Percentiles rank a stretch among this genome's conserved stretches.
phyloP scores from a whole-genome alignment of 2,329 filamentous ascomycete genomes.

The Ophiocordyceps sinensis region DNA sequence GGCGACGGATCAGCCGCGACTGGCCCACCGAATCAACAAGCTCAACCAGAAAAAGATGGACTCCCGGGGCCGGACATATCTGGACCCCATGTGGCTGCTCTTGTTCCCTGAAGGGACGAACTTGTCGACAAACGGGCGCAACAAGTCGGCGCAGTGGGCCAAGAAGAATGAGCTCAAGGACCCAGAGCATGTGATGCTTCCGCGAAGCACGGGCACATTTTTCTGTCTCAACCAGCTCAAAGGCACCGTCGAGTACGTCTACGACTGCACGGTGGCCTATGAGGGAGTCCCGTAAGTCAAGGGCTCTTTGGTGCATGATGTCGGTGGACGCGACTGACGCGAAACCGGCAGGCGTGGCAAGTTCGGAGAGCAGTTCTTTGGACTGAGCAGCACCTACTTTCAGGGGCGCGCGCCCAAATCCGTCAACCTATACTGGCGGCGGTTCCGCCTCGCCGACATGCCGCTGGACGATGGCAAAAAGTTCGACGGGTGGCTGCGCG shows the following conservation, averaged over 20 bases:
- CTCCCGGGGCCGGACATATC: slow-evolving; percentile 37
- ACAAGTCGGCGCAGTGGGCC: slow-evolving; percentile 61
- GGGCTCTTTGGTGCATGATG: no score
- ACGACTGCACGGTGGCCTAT: slow-evolving; percentile 91
- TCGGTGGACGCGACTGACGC: neutral
- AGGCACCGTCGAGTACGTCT: slow-evolving; percentile 65
- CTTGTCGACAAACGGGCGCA: slow-evolving; percentile 53
- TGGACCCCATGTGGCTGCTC: slow-evolving; percentile 79
- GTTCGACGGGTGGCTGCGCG: slow-evolving; percentile 75
- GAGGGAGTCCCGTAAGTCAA: slow-evolving; percentile 77
- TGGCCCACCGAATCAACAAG: slow-evolving; percentile 59
- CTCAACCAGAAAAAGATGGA: slow-evolving; percentile 44
- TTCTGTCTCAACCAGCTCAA: slow-evolving; percentile 68
- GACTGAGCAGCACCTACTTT: slow-evolving; percentile 73
- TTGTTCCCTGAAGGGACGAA: slow-evolving; percentile 86
- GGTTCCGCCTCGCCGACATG: slow-evolving; percentile 68
- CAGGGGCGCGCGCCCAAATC: slow-evolving; percentile 82
- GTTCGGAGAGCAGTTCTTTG: slow-evolving; percentile 86
- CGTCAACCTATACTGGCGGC: slow-evolving; percentile 92
- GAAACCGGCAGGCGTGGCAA: slow-evolving; percentile 44
- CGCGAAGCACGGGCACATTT: slow-evolving; percentile 65
- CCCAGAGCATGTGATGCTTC: slow-evolving; percentile 59
- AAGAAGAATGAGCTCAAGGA: slow-evolving; percentile 61
- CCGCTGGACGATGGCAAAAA: slow-evolving; percentile 58
- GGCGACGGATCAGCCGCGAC: slow-evolving; percentile 61